A percentile compares a stretch with the other conserved stretches of the same genome.
These are phyloP conservation scores for Taiozyma sp. DNA, from an alignment of 1,139 yeast genomes.

Conservation along the genomic window DNA sequence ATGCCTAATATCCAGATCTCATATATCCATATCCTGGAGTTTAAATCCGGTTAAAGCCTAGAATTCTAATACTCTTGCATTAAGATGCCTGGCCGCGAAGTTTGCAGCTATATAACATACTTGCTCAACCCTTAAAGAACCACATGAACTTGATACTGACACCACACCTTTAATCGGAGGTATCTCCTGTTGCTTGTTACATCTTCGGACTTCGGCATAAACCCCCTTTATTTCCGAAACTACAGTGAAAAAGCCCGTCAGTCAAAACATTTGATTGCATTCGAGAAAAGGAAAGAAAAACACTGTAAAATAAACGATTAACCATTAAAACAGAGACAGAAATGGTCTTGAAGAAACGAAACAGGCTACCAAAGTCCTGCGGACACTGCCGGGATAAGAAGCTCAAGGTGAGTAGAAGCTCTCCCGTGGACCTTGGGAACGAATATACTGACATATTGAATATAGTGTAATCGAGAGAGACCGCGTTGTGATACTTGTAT, in stretches of 20 bases:
- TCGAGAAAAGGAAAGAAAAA: background rate
- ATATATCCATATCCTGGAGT: background rate
- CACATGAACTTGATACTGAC: too few relatives aligned
- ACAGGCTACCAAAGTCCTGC: background rate
- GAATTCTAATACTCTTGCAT: background rate
- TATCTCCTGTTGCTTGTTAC: too few relatives aligned
- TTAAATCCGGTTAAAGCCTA: background rate
- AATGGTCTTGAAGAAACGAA: background rate
- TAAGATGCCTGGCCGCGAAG: too few relatives aligned
- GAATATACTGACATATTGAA: background rate
- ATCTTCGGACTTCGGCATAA: too few relatives aligned
- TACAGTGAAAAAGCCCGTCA: too few relatives aligned
- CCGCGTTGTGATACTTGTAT: constrained; percentile 6
- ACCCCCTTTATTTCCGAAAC: too few relatives aligned
- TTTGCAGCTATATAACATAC: too few relatives aligned
- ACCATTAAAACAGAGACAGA: background rate
- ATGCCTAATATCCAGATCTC: background rate
- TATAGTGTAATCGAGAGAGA: constrained; percentile 3
- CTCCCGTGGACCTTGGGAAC: background rate
- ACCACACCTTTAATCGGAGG: too few relatives aligned
- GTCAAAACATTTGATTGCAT: too few relatives aligned
- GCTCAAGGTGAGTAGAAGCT: background rate
- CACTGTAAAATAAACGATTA: background rate
- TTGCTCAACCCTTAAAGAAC: too few relatives aligned
- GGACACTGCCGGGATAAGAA: background rate